Evolutionary conservation across 768 basidiomycete species (phyloP), one percentile per base, ranked within the genome.

Genomic region (Bullera alba): DNA sequence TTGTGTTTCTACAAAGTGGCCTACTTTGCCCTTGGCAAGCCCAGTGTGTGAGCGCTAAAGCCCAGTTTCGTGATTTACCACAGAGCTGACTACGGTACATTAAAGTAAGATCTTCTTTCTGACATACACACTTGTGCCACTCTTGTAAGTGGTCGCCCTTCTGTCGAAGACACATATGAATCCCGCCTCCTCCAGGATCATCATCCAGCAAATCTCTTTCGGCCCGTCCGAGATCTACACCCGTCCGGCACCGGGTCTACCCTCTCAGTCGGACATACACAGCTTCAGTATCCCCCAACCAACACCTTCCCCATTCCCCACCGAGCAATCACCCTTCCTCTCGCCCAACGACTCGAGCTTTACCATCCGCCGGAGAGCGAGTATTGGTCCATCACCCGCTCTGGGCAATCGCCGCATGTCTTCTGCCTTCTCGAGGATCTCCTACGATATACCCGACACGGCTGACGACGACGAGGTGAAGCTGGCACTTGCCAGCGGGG

Each of bases 51-150:
- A 49, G 61, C 42, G 4, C 2, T n/a, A n/a, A n/a, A n/a, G n/a
- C n/a, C n/a, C n/a, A n/a, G n/a, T n/a, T n/a, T n/a, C n/a, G n/a
- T n/a, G n/a, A n/a, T n/a, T n/a, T n/a, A n/a, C n/a, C n/a, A n/a
- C n/a, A n/a, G n/a, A 4, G 35, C 26, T 4, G 21, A 28, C 4
- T 32, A 6, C 42, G 32, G 12, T 23, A 8, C 17, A n/a, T 53
- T 22, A 3, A 32, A 62, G 61, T n/a, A 59, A 63, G 21, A 62
- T 56, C 10, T 75, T 73, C 58, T 75, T 75, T 61, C 65, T 71
- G 61, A 41, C 50, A 10, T 75, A 75, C 50, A 54, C 61, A 3
- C 42, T 65, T 27, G 55, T 75, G 22, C 73, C 73, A 14, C 51
- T 60, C 12, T 22, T 70, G 73, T 73, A 49, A 50, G 72, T 58